Base-by-base conservation (phyloP, 208 protist species). In the Tritrichomonas musculus region DNA sequence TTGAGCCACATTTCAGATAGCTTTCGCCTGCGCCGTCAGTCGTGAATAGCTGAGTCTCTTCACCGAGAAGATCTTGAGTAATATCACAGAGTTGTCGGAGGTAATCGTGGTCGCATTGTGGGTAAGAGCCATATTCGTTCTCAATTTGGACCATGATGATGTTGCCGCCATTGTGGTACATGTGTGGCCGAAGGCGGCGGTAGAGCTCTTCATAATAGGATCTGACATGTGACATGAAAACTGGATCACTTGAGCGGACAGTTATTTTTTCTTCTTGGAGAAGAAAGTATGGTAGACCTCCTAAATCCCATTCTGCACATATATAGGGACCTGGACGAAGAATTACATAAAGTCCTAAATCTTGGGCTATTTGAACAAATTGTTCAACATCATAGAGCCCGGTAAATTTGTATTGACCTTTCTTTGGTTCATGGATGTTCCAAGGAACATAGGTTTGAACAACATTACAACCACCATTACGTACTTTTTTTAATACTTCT, bases 371-470 rank as follows among this genome's bases (percentile, higher is more conserved):
- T 9, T 94, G 33, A 8, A 95, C 11, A 77, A 95, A 95, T 27
- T 22, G 27, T 27, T 22, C 25, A 8, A 95, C 44, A 65, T 95
- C 94, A 33, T 64, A 36, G 14, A 30, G 3, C 5, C 93, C 93
- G 2, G 95, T n/a, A 44, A 95, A 96, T 39, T 96, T 73, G 88
- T 94, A 82, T 13, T 20, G 20, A 9, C 94, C 94, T 13, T 92
- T 44, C 13, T 1, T 55, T 57, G 88, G 60, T 93, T 96, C 94
- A 93, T 96, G 95, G 50, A 73, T 95, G 60, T 96, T 96, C 95
- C 95, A 96, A 5, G 95, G 80, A 0, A 96, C 95, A 47, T 96
- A 96, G 4, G 94, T 96, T 73, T 96, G 92, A 41, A 96, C 53
- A 25, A 94, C 65, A 57, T 96, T 96, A 22, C 96, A 93, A 4